Evolutionary conservation across 768 basidiomycete species (phyloP).

Genomic region (Kwoniella dendrophila): DNA sequence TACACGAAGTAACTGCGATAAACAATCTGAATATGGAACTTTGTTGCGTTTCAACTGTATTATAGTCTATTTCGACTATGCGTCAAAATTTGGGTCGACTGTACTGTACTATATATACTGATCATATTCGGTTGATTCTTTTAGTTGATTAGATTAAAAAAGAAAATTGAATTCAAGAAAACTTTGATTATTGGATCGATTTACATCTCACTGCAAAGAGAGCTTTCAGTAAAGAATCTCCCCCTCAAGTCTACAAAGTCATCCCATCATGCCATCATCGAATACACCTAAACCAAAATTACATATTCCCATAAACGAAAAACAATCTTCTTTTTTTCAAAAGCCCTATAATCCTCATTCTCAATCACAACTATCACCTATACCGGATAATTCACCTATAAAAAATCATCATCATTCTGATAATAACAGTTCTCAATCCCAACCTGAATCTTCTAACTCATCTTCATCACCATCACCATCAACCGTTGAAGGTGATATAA

Average conservation of each 20-base stretch:
- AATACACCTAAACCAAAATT: conserved; percentile 25
- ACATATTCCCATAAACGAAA: conserved; percentile 23
- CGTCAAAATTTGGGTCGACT: no score
- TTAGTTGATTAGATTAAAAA: background rate
- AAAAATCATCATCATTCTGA: background rate
- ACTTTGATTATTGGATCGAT: background rate
- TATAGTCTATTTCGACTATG: no score
- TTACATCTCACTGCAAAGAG: background rate
- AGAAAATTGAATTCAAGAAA: background rate
- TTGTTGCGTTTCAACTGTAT: no score
- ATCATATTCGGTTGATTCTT: no score
- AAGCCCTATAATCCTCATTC: conserved; percentile 18
- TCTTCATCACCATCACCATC: no score
- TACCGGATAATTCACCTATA: conserved; percentile 11
- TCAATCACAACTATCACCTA: conserved; percentile 19
- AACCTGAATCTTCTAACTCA: conserved; percentile 4
- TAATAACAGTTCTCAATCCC: background rate
- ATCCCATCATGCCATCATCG: conserved; percentile 11
- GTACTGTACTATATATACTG: no score
- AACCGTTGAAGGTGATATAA: conserved; percentile 3
- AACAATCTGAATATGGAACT: no score
- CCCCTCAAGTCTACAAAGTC: background rate
- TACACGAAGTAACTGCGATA: no score
- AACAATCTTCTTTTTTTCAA: conserved; percentile 23
- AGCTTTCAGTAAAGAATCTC: background rate